Conservation (phyloP, 768 basidiomycete genomes). For the Infundibulicybe gibba region DNA sequence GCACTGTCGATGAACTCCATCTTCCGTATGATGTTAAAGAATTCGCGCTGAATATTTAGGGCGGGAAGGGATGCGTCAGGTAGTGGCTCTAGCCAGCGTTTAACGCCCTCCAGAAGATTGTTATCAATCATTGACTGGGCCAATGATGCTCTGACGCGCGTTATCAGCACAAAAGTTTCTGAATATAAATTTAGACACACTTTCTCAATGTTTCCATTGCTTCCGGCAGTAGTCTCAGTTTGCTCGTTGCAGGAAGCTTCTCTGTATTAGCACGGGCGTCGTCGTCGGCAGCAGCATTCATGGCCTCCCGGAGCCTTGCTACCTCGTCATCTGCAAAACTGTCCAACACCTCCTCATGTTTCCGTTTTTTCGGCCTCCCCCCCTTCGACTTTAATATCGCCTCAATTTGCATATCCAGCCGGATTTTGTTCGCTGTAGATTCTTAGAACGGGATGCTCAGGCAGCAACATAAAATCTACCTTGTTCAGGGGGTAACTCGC, state of each 20-base stretch:
- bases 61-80: slow-evolving; percentile 91
- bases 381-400: slow-evolving; percentile 79
- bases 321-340: slow-evolving; percentile 89
- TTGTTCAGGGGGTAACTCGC: slow-evolving; percentile 72
- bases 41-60: slow-evolving; percentile 91
- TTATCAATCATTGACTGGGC: slow-evolving; percentile 94
- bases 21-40: slow-evolving; percentile 79
- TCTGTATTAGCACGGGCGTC: slow-evolving; percentile 79
- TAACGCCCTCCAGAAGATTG: slow-evolving; percentile 87
- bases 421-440: slow-evolving; percentile 63
- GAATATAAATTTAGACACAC: slow-evolving; percentile 42
- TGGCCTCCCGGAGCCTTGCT: slow-evolving; percentile 79
- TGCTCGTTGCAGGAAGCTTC: slow-evolving; percentile 78
- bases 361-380: slow-evolving; percentile 68
- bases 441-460: neutral
- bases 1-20: slow-evolving; percentile 91
- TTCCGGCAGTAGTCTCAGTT: slow-evolving; percentile 80
- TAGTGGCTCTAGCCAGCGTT: slow-evolving; percentile 91
- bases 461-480: slow-evolving; percentile 38
- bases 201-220: slow-evolving; percentile 93
- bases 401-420: slow-evolving; percentile 81
- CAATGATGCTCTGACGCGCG: slow-evolving; percentile 60
- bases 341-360: slow-evolving; percentile 80
- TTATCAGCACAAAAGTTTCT: slow-evolving; percentile 2
- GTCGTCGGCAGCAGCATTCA: slow-evolving; percentile 83